Evolutionary conservation across 192 early-diverging fungal genomes (phyloP).

Genomic region (Diversispora epigaea): DNA sequence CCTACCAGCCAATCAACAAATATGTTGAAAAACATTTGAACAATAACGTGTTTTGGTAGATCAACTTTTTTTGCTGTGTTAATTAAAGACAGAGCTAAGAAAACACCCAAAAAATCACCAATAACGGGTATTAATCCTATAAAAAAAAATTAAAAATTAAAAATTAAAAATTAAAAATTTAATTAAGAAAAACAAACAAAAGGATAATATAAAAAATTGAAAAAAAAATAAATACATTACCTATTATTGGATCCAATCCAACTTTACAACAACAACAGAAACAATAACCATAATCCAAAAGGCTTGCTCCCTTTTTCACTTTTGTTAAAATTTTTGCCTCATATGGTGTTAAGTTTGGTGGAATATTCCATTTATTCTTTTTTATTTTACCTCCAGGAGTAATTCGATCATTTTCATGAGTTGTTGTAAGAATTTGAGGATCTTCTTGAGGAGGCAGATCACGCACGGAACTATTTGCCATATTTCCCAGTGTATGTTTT

Average conservation of each 20-base stretch:
- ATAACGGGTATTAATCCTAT: constrained; percentile 53
- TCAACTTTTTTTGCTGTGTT: constrained; percentile 40
- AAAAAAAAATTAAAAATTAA: neutral
- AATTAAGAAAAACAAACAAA: neutral
- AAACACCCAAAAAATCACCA: constrained; percentile 46
- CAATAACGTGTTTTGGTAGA: constrained; percentile 41
- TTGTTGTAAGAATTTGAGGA: no score
- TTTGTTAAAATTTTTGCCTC: constrained; percentile 16
- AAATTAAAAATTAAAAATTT: neutral
- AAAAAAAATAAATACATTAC: constrained; percentile 1
- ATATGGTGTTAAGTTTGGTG: constrained; percentile 10
- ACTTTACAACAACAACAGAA: neutral
- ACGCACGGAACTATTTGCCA: no score
- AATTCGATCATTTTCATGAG: no score
- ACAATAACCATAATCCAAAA: constrained; percentile 16
- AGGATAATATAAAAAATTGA: neutral
- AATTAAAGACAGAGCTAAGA: constrained; percentile 45
- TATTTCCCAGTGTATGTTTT: no score
- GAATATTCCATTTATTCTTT: constrained; percentile 25
- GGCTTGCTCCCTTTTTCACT: constrained; percentile 7
- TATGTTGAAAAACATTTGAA: constrained; percentile 50
- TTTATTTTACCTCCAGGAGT: neutral
- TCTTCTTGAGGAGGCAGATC: no score
- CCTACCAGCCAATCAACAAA: constrained; percentile 54
- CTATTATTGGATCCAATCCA: constrained; percentile 22